Conservation (phyloP, 352 stramenopile genomes). For the Globisporangium irregulare region DNA sequence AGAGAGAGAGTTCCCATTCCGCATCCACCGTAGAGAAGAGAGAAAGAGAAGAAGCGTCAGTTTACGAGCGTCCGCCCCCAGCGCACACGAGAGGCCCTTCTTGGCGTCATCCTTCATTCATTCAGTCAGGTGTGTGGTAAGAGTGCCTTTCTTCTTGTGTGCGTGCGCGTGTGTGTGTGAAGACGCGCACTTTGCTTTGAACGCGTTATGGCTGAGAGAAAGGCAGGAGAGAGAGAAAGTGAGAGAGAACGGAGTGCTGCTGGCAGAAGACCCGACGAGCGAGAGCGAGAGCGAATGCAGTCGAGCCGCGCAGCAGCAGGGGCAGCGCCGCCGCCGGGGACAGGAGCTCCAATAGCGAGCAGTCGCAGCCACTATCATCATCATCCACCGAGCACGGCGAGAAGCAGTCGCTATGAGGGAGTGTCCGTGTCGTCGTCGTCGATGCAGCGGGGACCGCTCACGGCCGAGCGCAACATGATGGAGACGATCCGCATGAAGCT, state of each 20-base stretch:
- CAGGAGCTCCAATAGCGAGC: slow-evolving; percentile 17
- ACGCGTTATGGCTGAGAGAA: not conserved
- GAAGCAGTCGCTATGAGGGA: not conserved
- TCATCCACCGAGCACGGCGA: not conserved
- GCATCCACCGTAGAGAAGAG: not conserved
- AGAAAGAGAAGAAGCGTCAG: not conserved
- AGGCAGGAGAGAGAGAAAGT: not conserved
- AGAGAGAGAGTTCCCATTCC: not conserved
- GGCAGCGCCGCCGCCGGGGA: not conserved
- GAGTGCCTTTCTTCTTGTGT: not conserved
- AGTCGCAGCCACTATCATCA: slow-evolving; percentile 27
- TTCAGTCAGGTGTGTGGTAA: not conserved
- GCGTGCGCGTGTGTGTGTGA: not conserved
- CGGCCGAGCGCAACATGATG: slow-evolving; percentile 69
- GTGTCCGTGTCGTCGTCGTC: not conserved
- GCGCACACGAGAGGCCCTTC: not conserved
- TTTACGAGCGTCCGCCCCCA: not conserved
- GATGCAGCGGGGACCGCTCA: slow-evolving; percentile 13
- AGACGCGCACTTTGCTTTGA: not conserved
- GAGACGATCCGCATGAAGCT: slow-evolving; percentile 70
- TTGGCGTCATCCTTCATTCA: not conserved
- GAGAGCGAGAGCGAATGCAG: not conserved
- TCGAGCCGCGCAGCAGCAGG: not conserved
- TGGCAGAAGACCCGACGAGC: not conserved
- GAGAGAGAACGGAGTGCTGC: not conserved